phyloP scores from a whole-genome alignment of 768 basidiomycete species.

The Leccinellum albellum region DNA sequence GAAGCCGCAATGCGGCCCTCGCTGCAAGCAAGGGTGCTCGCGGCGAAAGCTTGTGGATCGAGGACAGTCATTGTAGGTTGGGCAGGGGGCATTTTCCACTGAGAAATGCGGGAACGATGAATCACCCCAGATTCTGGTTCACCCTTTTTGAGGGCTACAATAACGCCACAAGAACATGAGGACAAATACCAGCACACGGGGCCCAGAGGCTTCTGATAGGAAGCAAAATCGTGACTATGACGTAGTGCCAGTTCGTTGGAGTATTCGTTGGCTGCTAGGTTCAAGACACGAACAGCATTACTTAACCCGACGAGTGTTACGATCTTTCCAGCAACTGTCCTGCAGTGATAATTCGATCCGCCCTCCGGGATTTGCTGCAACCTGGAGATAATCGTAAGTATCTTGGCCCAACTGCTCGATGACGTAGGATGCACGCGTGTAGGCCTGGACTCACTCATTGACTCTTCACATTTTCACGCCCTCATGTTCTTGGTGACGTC shows the following conservation, averaged over 20 bases:
- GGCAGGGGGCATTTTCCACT: not conserved
- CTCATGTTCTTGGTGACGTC: too few species aligned
- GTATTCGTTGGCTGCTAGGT: not conserved
- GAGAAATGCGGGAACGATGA: not conserved
- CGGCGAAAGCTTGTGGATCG: conserved; percentile 17
- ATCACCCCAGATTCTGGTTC: not conserved
- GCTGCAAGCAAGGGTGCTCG: conserved; percentile 12
- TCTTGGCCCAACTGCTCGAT: too few species aligned
- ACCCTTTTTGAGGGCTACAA: not conserved
- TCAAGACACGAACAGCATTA: not conserved
- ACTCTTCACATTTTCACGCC: too few species aligned
- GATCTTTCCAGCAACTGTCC: not conserved
- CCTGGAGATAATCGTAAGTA: too few species aligned
- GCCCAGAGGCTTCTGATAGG: conserved; percentile 6
- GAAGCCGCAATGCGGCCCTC: conserved; percentile 18
- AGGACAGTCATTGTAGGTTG: conserved; percentile 6
- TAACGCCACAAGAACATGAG: not conserved
- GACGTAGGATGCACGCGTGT: too few species aligned
- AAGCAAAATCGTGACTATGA: not conserved
- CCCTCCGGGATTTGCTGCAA: not conserved
- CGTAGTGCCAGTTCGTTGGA: not conserved
- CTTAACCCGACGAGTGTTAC: not conserved
- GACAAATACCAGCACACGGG: not conserved
- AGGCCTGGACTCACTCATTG: too few species aligned
- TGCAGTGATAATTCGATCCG: not conserved